Evolutionary conservation across 2,329 filamentous ascomycete species (phyloP).

Genomic region (Fusarium secorum): DNA sequence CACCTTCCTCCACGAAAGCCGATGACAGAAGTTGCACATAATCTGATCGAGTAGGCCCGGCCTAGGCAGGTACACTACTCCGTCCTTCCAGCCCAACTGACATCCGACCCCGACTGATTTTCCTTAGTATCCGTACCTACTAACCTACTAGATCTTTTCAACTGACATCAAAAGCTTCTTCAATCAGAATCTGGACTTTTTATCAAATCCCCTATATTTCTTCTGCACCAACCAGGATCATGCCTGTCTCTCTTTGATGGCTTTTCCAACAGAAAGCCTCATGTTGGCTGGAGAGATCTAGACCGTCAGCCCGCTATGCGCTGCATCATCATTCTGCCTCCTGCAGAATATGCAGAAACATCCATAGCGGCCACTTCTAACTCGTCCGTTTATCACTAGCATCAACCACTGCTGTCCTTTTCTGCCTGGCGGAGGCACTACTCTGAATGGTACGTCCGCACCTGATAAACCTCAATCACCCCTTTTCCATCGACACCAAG

Average conservation of each 20-base stretch:
- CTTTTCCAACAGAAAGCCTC: slow-evolving; percentile 6
- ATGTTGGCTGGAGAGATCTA: slow-evolving; percentile 18
- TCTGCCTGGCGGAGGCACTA: slow-evolving; percentile 1
- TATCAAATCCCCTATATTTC: not conserved
- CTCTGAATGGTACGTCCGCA: slow-evolving; percentile 17
- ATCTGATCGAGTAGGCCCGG: not conserved
- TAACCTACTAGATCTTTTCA: not conserved
- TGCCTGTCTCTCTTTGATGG: slow-evolving; percentile 4
- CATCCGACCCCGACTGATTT: not conserved
- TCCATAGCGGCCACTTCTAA: slow-evolving; percentile 13
- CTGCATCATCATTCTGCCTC: slow-evolving; percentile 20
- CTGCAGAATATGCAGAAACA: slow-evolving; percentile 30
- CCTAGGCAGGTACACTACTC: not conserved
- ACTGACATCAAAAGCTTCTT: slow-evolving; percentile 1
- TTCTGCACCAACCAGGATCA: not conserved
- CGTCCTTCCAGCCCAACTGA: not conserved
- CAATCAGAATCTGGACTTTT: not conserved
- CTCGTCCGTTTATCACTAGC: slow-evolving; percentile 9
- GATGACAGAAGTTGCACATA: not conserved
- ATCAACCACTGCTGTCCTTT: slow-evolving; percentile 4
- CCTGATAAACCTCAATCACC: slow-evolving; percentile 16
- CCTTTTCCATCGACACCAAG: slow-evolving; percentile 28
- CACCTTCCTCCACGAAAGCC: not conserved
- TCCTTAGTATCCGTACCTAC: not conserved
- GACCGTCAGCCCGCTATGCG: slow-evolving; percentile 22